Evolutionary conservation across 2,329 filamentous ascomycete species (phyloP).

Genomic region (Lachnellula occidentalis): DNA sequence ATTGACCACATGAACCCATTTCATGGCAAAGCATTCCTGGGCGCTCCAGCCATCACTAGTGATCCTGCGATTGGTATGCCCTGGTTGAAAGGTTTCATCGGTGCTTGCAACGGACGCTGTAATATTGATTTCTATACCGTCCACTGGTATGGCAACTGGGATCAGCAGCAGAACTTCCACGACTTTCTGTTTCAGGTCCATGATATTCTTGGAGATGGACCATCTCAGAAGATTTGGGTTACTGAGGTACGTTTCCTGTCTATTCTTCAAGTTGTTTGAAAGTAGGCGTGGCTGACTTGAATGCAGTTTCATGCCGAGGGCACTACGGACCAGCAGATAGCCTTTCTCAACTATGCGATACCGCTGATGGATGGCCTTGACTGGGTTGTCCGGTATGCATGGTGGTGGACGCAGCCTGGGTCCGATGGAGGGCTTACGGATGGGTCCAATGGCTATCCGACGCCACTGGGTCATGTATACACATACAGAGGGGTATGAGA

Average conservation of each 20-base stretch:
- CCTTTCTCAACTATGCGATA: conserved; percentile 36
- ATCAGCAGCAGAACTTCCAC: conserved; percentile 32
- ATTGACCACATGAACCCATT: conserved; percentile 37
- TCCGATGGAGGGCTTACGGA: neutral
- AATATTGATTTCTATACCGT: conserved; percentile 39
- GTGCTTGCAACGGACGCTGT: conserved; percentile 33
- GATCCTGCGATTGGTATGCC: conserved; percentile 32
- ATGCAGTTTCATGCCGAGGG: conserved; percentile 34
- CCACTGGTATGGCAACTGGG: conserved; percentile 32
- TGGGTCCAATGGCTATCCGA: neutral
- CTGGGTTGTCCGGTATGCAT: conserved; percentile 35
- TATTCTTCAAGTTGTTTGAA: conserved; percentile 1
- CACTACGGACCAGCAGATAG: conserved; percentile 27
- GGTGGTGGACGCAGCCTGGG: conserved; percentile 17
- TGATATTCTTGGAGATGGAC: neutral
- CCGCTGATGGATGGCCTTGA: conserved; percentile 35
- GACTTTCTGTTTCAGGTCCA: conserved; percentile 33
- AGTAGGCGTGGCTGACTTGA: neutral
- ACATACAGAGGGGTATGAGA: neutral
- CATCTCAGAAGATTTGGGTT: conserved; percentile 1
- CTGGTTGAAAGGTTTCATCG: conserved; percentile 37
- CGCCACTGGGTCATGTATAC: neutral
- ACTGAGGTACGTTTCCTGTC: conserved; percentile 20
- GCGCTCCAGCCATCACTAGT: conserved; percentile 39
- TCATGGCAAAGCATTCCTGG: conserved; percentile 35